Evolutionary conservation across 768 basidiomycete genomes (phyloP), one percentile per base, ranked within the genome.

Genomic region (Leccinum disarticulatum): DNA sequence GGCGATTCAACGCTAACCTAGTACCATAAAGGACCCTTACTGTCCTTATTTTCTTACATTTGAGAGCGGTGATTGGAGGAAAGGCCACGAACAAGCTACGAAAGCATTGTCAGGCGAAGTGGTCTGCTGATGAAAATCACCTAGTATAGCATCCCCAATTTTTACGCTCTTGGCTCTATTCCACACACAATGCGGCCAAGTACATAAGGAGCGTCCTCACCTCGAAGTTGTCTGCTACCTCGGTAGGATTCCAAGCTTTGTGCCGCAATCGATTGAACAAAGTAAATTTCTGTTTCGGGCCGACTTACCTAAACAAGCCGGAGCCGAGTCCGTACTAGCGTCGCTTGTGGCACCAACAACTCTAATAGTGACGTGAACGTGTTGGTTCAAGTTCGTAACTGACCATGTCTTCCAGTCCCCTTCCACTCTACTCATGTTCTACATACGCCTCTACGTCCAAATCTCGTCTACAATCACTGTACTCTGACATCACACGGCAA

Each of bases 401-500:
- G 46, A 36, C 22, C 43, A 72, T 74, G 68, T 66, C 66, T 25
- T 59, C 67, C 31, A 48, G 51, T 3, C 41, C 58, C 30, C 33
- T 56, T 14, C 50, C 35, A 15, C 63, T 76, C 13, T 56, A 72
- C 55, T 63, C 68, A 2, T 69, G 70, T 13, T 56, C 70, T 55
- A 68, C 67, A 19, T 74, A 73, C 14, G 61, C 64, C 13, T 66
- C 70, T 10, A 74, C 67, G 3, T 71, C 75, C 15, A 73, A 66
- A 10, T 67, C 81, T 25, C 85, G 91, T 8, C 78, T 93, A 0
- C 86, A 90, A 61, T 85, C 93, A 0, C 79, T 98, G 7, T 98
- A 95, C 74, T 90, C 94, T 8, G 93, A 95, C 68, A 86, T 95
- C 58, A 85, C 90, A 0, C 79, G 86, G 13, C 93, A 95, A 74